A percentile compares a stretch with the other conserved stretches of the same genome.
These are phyloP conservation scores for Liquidambar formosana DNA, from an alignment of 164 flowering plant species.

Conservation along the genomic window DNA sequence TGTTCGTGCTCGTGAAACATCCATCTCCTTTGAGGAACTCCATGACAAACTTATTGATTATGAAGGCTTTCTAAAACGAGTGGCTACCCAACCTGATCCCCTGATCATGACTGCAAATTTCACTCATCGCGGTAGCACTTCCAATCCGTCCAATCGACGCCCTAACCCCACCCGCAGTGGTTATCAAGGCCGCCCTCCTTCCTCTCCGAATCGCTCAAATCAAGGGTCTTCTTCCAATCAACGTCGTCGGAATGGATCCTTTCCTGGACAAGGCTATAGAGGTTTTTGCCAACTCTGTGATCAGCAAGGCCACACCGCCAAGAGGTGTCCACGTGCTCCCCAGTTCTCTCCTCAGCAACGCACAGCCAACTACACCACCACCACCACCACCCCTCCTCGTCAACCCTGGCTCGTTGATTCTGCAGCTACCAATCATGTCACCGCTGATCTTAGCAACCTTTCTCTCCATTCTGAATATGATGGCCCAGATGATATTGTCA, in stretches of 20 bases:
- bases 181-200: not conserved
- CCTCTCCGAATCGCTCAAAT: too few species aligned
- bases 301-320: not conserved
- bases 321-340: not conserved
- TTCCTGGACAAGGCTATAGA: too few species aligned
- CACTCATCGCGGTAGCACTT: not conserved
- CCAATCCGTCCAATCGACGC: not conserved
- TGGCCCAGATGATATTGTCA: not conserved
- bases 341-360: too few species aligned
- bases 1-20: not conserved
- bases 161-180: not conserved
- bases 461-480: not conserved
- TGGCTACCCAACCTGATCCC: not conserved
- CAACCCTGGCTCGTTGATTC: slow-evolving; percentile 3
- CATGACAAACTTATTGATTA: slow-evolving; percentile 1
- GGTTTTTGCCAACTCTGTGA: not conserved
- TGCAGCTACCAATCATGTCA: not conserved
- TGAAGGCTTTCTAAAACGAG: not conserved
- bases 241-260: too few species aligned
- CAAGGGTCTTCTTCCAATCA: too few species aligned
- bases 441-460: not conserved
- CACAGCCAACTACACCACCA: too few species aligned
- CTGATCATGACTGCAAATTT: not conserved
- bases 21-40: slow-evolving; percentile 2
- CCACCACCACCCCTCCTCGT: not conserved